Percentiles rank a stretch among this genome's conserved stretches.
Evolutionary conservation across 108 stramenopile genomes (phyloP).

Genomic region (Skeletonema menzelii): DNA sequence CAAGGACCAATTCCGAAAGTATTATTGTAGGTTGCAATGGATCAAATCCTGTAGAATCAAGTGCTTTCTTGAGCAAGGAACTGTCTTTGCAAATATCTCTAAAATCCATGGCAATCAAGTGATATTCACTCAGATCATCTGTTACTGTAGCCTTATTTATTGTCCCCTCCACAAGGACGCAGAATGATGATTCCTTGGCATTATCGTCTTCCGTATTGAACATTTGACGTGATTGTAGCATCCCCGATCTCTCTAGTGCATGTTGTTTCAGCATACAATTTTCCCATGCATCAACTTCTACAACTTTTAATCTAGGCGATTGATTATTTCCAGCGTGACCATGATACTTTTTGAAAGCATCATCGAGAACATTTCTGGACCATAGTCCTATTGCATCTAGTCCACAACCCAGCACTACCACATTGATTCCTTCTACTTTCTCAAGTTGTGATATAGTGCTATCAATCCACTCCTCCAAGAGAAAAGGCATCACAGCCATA

Average conservation of each 20-base stretch:
- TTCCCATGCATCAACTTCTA: constrained; percentile 41
- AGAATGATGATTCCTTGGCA: not conserved
- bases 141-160: not conserved
- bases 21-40: constrained; percentile 55
- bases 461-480: constrained; percentile 31
- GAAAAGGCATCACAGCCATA: constrained; percentile 53
- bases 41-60: constrained; percentile 23
- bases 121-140: constrained; percentile 16
- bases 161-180: not conserved
- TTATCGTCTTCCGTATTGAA: not conserved
- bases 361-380: constrained; percentile 41
- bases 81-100: constrained; percentile 18
- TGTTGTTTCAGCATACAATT: constrained; percentile 29
- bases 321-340: constrained; percentile 31
- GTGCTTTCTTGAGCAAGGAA: constrained; percentile 22
- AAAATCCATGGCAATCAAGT: constrained; percentile 56
- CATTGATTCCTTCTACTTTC: constrained; percentile 20
- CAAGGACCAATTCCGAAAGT: constrained; percentile 72
- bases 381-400: constrained; percentile 76
- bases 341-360: not conserved
- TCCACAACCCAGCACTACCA: constrained; percentile 76
- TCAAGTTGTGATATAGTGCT: not conserved
- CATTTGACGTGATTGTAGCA: constrained; percentile 4
- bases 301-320: constrained; percentile 15
- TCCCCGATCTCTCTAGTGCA: constrained; percentile 22